Evolutionary conservation across 2,329 filamentous ascomycete genomes (phyloP).

Genomic region (Diplodia scrobiculata): DNA sequence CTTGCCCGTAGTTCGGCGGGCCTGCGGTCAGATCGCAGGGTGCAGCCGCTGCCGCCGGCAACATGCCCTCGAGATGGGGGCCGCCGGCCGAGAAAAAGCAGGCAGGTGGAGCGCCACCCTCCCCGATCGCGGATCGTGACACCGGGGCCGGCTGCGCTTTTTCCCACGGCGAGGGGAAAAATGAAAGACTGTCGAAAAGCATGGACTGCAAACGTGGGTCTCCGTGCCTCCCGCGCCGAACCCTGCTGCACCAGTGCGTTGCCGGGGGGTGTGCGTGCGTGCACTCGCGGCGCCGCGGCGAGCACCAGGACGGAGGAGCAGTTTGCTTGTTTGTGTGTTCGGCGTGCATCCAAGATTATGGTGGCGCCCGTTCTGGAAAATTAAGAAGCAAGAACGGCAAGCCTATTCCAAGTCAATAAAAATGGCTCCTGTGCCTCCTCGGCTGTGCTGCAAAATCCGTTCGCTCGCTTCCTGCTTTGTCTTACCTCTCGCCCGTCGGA

Average conservation of each 20-base stretch:
- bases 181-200: background rate
- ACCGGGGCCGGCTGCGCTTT: background rate
- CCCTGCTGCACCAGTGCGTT: background rate
- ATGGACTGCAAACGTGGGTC: background rate
- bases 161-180: background rate
- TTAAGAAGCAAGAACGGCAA: conserved; percentile 7
- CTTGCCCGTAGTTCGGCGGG: conserved; percentile 21
- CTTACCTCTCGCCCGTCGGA: conserved; percentile 3
- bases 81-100: background rate
- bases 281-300: background rate
- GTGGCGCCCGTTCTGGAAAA: conserved; percentile 26
- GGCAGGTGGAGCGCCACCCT: conserved; percentile 12
- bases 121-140: background rate
- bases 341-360: conserved; percentile 24
- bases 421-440: background rate
- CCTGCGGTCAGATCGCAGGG: conserved; percentile 25
- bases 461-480: conserved; percentile 10
- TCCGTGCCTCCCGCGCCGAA: conserved; percentile 1
- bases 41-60: conserved; percentile 12
- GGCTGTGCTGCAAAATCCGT: background rate
- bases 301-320: background rate
- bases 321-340: conserved; percentile 20
- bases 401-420: conserved; percentile 21
- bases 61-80: conserved; percentile 2
- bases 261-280: background rate